phyloP scores from a whole-genome alignment of 2,329 filamentous ascomycete genomes.

The Zopfia rhizophila region DNA sequence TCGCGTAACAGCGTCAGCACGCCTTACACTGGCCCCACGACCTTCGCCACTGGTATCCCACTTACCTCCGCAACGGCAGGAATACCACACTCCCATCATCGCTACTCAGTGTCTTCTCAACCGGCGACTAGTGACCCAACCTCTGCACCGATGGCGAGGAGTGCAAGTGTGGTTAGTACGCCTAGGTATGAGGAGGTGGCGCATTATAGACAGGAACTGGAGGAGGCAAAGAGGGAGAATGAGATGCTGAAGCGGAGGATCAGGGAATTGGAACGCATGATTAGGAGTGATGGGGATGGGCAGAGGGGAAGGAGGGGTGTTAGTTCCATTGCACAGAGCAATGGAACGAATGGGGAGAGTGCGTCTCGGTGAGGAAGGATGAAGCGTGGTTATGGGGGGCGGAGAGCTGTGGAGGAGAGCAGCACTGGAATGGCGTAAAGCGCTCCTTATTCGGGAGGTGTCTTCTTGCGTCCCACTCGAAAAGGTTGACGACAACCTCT shows the following conservation, averaged over 20 bases:
- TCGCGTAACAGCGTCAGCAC: slow-evolving; percentile 47
- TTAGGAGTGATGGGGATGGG: slow-evolving; percentile 39
- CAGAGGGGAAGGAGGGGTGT: slow-evolving; percentile 46
- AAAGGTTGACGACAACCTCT: too few species aligned
- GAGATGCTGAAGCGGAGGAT: slow-evolving; percentile 59
- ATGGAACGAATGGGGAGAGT: slow-evolving; percentile 9
- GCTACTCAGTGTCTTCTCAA: slow-evolving; percentile 46
- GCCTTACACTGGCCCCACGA: slow-evolving; percentile 15
- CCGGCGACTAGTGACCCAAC: slow-evolving; percentile 34
- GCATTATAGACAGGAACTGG: slow-evolving; percentile 57
- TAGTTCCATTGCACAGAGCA: slow-evolving; percentile 23
- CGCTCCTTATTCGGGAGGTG: too few species aligned
- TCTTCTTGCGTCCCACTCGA: too few species aligned
- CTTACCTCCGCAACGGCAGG: slow-evolving; percentile 30
- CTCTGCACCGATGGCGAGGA: slow-evolving; percentile 35
- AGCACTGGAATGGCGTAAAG: too few species aligned
- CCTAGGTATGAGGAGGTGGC: slow-evolving; percentile 56
- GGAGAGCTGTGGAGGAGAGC: too few species aligned
- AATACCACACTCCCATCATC: slow-evolving; percentile 39
- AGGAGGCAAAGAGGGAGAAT: slow-evolving; percentile 62
- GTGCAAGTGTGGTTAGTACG: slow-evolving; percentile 49
- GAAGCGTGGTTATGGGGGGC: too few species aligned
- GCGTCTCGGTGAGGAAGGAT: too few species aligned
- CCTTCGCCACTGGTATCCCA: slow-evolving; percentile 26
- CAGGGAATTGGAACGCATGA: slow-evolving; percentile 57